Base-by-base conservation (phyloP, 768 basidiomycete species). In the Rhodocollybia butyracea region DNA sequence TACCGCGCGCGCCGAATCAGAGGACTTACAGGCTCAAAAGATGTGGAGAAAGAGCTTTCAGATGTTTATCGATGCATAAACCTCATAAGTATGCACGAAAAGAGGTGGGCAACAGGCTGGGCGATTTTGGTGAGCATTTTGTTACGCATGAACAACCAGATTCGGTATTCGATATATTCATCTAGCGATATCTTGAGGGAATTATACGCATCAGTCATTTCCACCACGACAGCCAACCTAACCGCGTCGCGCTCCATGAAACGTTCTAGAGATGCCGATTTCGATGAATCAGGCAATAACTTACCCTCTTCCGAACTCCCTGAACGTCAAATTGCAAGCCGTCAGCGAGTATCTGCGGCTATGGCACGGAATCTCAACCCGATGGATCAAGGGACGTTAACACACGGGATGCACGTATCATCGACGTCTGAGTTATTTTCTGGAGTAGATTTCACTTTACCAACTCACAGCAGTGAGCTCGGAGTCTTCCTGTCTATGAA, bases 41-140 rank as follows among this genome's bases (percentile, higher is more conserved):
- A 41, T 11, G 2, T 24, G 8, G 31, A 15, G 26, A 30, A 29
- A 19, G 51, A 39, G 11, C 40, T 51, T 6, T 22, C 51, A 11
- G 31, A 36, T 34, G 34, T 51, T 40, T 29, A 51, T 21, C 29
- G 29, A 11, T 13, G 34, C 24, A 51, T 51, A 1, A 22, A 51
- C n/a, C 17, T 24, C 10, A 8, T 32, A 2, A 38, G 27, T 19
- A 8, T 21, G 24, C 15, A 41, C 30, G 51, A 53, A 53, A 26
- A 32, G 10, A 53, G 51, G 51, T 53, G n/a, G 48, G 48, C n/a
- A 50, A 36, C 15, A 19, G 10, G 32, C 48, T 36, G 47, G 34
- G 11, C 19, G 47, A 39, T 26, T 6, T 24, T 29, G 15, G 51
- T 27, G 38, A 41, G 39, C 17, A 27, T 40, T 53, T 30, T 39